Conservation (phyloP, 2,329 filamentous ascomycete genomes). For the Stromatinia cepivora region DNA sequence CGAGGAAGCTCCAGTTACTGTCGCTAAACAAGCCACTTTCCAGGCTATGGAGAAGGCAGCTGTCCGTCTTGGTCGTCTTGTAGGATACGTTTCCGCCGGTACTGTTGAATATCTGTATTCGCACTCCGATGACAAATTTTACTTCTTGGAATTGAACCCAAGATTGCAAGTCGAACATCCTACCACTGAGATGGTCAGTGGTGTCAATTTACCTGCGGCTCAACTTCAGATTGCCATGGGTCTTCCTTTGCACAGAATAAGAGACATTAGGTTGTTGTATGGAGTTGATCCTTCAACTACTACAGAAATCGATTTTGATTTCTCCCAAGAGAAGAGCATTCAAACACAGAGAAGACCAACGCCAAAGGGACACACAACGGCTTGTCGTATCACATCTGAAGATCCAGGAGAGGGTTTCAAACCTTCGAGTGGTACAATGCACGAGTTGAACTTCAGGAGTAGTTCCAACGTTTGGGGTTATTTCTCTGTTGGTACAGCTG, state of each 20-base stretch:
- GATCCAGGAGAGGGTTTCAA: conserved; percentile 99
- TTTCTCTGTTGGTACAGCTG: conserved; percentile 95
- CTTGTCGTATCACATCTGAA: conserved; percentile 98
- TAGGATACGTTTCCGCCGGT: conserved; percentile 97
- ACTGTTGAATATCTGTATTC: conserved; percentile 99
- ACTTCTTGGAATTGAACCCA: conserved; percentile 97
- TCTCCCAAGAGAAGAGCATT: conserved; percentile 80
- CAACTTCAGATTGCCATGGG: conserved; percentile 99
- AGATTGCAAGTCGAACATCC: conserved; percentile 99
- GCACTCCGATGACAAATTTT: conserved; percentile 96
- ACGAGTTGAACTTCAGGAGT: conserved; percentile 97
- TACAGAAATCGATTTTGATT: conserved; percentile 94
- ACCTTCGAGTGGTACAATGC: conserved; percentile 97
- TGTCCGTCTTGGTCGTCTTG: conserved; percentile 87
- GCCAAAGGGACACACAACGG: conserved; percentile 95
- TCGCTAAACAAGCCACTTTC: conserved; percentile 87
- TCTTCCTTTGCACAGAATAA: conserved; percentile 90
- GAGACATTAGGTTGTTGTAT: conserved; percentile 94
- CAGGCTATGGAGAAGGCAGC: conserved; percentile 95
- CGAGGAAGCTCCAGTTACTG: conserved; percentile 96
- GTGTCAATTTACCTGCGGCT: conserved; percentile 93
- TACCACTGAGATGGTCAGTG: conserved; percentile 98
- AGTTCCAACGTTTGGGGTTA: conserved; percentile 99
- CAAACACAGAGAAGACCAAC: conserved; percentile 85
- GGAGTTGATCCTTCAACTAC: conserved; percentile 87